phyloP scores from a whole-genome alignment of 495 filamentous ascomycete species.

The Penicillium pulvis region DNA sequence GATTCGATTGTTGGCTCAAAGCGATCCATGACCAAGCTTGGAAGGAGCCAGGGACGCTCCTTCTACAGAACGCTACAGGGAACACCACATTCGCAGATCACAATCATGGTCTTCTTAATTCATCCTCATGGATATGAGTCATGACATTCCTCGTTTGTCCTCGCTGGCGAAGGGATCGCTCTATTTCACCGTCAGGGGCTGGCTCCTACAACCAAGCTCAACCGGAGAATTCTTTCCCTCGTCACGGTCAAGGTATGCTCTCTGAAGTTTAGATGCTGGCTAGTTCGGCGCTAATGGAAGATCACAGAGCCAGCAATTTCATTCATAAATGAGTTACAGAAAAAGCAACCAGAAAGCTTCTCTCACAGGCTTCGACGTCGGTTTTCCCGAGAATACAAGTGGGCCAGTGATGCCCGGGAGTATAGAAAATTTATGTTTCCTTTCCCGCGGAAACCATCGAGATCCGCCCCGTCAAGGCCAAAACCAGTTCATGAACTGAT shows the following conservation, averaged over 20 bases:
- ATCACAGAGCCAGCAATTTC: background rate
- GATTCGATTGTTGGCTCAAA: too few relatives aligned
- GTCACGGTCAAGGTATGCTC: background rate
- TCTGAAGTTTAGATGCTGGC: background rate
- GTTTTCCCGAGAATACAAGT: slow-evolving; percentile 38
- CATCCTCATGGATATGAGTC: slow-evolving; percentile 2
- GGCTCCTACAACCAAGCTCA: background rate
- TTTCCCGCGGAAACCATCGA: slow-evolving; percentile 27
- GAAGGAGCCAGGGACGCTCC: background rate
- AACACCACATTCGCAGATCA: background rate
- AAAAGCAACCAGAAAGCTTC: slow-evolving; percentile 22
- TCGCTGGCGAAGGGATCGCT: slow-evolving; percentile 15
- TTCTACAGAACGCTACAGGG: background rate
- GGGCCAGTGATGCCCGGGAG: slow-evolving; percentile 10
- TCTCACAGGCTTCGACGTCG: slow-evolving; percentile 38
- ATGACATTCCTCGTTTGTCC: slow-evolving; percentile 20
- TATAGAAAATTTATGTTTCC: slow-evolving; percentile 21
- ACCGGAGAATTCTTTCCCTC: background rate
- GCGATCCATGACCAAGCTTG: background rate
- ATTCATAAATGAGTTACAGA: background rate
- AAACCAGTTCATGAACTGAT: slow-evolving; percentile 6
- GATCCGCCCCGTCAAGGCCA: background rate
- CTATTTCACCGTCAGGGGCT: slow-evolving; percentile 7
- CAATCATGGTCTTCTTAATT: background rate
- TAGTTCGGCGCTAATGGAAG: background rate